Conservation (phyloP, 164 flowering plant genomes). For the Sextonia rubra region DNA sequence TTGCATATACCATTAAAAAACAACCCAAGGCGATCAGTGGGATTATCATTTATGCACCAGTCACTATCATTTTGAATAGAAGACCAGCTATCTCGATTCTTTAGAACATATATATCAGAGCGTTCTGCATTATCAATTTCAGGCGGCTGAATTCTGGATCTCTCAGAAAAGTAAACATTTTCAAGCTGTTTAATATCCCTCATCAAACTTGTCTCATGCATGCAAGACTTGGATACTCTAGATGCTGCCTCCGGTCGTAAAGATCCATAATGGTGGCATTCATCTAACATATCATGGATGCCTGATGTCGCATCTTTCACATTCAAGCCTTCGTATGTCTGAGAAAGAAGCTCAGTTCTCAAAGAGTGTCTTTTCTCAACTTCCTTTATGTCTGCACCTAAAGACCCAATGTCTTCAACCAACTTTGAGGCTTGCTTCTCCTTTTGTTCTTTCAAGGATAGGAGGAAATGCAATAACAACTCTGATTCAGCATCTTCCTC, state of each 20-base stretch:
- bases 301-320: constrained; percentile 12
- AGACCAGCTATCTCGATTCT: constrained; percentile 33
- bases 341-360: constrained; percentile 17
- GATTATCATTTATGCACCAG: constrained; percentile 4
- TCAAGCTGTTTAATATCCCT: constrained; percentile 72
- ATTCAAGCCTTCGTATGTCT: constrained; percentile 12
- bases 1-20: constrained; percentile 93
- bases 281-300: constrained; percentile 2
- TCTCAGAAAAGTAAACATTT: constrained; percentile 80
- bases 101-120: constrained; percentile 47
- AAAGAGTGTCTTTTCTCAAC: constrained; percentile 45
- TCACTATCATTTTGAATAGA: constrained; percentile 19
- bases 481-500: constrained; percentile 78
- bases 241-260: constrained; percentile 17
- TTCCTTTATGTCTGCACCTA: constrained; percentile 76
- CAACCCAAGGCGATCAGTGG: constrained; percentile 52
- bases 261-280: constrained; percentile 15
- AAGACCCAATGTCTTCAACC: constrained; percentile 45
- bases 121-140: constrained; percentile 30
- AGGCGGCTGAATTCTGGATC: constrained; percentile 48
- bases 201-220: constrained; percentile 39
- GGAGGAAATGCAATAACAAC: constrained; percentile 68
- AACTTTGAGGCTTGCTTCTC: constrained; percentile 56
- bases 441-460: constrained; percentile 53
- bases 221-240: constrained; percentile 14